Evolutionary conservation across 441 rosid species (phyloP).

Genomic region (Euphorbia celastroides): DNA sequence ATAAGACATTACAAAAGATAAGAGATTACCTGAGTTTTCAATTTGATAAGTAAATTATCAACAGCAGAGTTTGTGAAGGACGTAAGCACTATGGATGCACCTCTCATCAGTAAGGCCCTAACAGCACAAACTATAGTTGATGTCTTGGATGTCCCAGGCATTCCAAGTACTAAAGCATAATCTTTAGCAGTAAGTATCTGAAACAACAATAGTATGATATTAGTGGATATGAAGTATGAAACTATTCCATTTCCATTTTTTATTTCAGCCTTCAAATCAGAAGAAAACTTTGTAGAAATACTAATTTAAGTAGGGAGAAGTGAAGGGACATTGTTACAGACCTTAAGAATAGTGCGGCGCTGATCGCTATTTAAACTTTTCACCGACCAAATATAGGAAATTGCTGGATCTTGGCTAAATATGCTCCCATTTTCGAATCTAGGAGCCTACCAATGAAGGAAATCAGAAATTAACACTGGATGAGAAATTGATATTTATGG

Average conservation of each 20-base stretch:
- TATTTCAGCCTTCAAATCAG: neutral
- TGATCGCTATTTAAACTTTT: slow-evolving; percentile 87
- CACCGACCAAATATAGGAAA: slow-evolving; percentile 92
- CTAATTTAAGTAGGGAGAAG: neutral
- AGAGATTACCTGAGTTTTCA: slow-evolving; percentile 84
- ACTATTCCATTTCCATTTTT: neutral
- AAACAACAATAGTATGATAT: slow-evolving; percentile 24
- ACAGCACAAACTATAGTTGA: slow-evolving; percentile 95
- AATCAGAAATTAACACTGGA: slow-evolving; percentile 12
- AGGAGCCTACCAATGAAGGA: slow-evolving; percentile 56
- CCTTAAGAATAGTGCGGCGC: slow-evolving; percentile 97
- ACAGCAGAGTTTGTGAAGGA: slow-evolving; percentile 99
- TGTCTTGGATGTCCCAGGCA: slow-evolving; percentile 99
- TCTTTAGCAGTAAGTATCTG: slow-evolving; percentile 96
- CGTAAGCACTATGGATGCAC: slow-evolving; percentile 88
- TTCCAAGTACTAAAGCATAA: slow-evolving; percentile 91
- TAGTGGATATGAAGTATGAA: slow-evolving; percentile 10
- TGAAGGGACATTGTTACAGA: slow-evolving; percentile 23
- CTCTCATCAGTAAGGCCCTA: slow-evolving; percentile 91
- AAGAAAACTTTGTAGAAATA: neutral
- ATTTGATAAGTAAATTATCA: slow-evolving; percentile 91
- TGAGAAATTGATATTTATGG: slow-evolving; percentile 9
- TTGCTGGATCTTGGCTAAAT: slow-evolving; percentile 96
- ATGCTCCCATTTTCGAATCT: slow-evolving; percentile 87
- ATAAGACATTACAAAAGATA: slow-evolving; percentile 14